Evolutionary conservation across 2,329 filamentous ascomycete species (phyloP).

Genomic region (Phialophora expanda): DNA sequence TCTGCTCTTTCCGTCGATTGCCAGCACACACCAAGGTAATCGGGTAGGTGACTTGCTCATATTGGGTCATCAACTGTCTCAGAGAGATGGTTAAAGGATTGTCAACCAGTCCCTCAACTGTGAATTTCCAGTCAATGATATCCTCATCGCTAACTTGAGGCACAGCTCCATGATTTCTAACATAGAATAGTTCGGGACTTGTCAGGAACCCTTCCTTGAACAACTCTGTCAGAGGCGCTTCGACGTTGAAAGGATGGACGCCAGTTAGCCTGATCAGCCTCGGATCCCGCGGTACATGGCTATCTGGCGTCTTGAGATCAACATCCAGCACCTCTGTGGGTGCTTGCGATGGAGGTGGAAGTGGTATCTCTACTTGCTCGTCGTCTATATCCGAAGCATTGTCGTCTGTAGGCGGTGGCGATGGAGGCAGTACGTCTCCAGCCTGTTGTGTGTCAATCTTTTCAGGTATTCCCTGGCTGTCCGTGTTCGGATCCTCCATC

Average conservation of each 20-base stretch:
- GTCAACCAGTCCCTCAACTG: constrained; percentile 83
- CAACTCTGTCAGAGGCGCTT: constrained; percentile 77
- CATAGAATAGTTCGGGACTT: constrained; percentile 85
- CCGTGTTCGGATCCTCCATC: constrained; percentile 31
- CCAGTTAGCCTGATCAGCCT: constrained; percentile 85
- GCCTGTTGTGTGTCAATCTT: constrained; percentile 22
- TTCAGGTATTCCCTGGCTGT: constrained; percentile 26
- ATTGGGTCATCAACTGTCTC: constrained; percentile 72
- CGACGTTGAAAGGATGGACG: constrained; percentile 88
- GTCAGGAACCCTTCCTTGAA: constrained; percentile 83
- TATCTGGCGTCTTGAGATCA: constrained; percentile 82
- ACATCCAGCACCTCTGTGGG: constrained; percentile 70
- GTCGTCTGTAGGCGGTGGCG: constrained; percentile 37
- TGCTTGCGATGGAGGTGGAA: constrained; percentile 68
- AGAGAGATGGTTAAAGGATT: constrained; percentile 75
- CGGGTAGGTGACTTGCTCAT: constrained; percentile 81
- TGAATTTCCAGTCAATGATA: constrained; percentile 79
- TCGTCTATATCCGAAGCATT: constrained; percentile 32
- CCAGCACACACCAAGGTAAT: constrained; percentile 91
- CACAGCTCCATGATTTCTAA: constrained; percentile 86
- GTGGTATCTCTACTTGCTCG: constrained; percentile 57
- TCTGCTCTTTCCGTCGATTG: constrained; percentile 91
- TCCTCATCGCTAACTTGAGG: constrained; percentile 74
- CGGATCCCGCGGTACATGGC: constrained; percentile 77
- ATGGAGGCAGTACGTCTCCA: constrained; percentile 33